These are phyloP conservation scores for Fusarium xylarioides DNA, from an alignment of 2,329 filamentous ascomycete species.

Conservation along the genomic window DNA sequence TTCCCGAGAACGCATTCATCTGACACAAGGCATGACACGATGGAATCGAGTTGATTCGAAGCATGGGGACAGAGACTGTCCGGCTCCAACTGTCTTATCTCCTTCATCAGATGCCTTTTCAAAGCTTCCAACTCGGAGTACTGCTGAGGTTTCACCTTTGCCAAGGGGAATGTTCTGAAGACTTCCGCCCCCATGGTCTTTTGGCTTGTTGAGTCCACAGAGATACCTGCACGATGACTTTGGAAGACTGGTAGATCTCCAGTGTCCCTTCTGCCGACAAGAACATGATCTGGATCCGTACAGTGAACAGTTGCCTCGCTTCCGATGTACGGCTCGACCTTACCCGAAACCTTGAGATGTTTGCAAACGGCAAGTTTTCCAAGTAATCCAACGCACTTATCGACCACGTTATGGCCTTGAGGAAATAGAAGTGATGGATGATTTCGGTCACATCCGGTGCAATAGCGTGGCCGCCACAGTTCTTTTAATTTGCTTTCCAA, in stretches of 20 bases:
- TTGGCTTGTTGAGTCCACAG: not conserved
- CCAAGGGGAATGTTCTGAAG: not conserved
- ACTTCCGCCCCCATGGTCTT: not conserved
- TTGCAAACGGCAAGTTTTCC: not conserved
- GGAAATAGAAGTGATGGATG: constrained; percentile 3
- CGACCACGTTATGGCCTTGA: not conserved
- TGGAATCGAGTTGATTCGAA: not conserved
- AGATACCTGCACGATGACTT: not conserved
- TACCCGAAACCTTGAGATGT: not conserved
- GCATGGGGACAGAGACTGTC: not conserved
- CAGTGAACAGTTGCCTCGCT: not conserved
- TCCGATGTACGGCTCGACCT: not conserved
- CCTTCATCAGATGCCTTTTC: not conserved
- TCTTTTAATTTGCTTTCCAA: not conserved
- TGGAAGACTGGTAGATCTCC: not conserved
- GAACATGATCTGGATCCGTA: not conserved
- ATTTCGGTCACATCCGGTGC: not conserved
- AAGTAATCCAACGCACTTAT: not conserved
- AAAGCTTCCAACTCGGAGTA: not conserved
- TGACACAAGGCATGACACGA: not conserved
- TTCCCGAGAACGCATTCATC: not conserved
- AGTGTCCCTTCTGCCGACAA: too few species aligned
- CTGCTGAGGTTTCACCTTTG: not conserved
- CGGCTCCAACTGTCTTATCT: not conserved
- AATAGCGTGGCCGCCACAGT: not conserved